Conservation (phyloP, 2,329 filamentous ascomycete genomes). For the Boeremia lycopersici region DNA sequence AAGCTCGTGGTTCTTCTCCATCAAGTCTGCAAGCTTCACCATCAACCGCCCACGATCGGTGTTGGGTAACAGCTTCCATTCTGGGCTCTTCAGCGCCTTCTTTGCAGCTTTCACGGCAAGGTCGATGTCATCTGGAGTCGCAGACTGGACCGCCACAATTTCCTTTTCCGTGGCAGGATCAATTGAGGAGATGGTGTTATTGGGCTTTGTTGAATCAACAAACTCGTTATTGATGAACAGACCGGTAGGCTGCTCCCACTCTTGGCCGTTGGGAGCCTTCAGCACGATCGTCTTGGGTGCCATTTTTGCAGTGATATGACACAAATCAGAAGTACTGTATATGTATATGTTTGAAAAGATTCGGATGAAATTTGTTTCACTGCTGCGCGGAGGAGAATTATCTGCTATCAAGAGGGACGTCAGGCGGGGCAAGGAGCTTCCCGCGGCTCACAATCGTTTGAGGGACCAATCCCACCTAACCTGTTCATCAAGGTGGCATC, state of each 20-base stretch:
- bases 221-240: constrained; percentile 56
- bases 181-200: constrained; percentile 19
- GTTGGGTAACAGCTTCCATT: constrained; percentile 27
- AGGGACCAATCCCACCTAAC: not conserved
- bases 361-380: not conserved
- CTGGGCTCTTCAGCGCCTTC: constrained; percentile 26
- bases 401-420: not conserved
- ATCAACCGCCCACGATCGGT: constrained; percentile 30
- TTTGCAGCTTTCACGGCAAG: constrained; percentile 43
- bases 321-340: not conserved
- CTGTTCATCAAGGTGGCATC: not conserved
- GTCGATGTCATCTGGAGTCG: constrained; percentile 42
- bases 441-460: not conserved
- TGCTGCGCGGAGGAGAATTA: not conserved
- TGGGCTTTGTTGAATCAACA: constrained; percentile 37
- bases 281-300: constrained; percentile 31
- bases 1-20: constrained; percentile 24
- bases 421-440: constrained; percentile 8
- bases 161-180: constrained; percentile 33
- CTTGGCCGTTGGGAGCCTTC: constrained; percentile 48
- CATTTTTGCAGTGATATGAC: not conserved
- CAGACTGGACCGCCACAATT: constrained; percentile 42
- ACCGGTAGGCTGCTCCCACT: constrained; percentile 48
- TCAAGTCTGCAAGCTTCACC: constrained; percentile 33
- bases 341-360: no score